These are phyloP conservation scores for Vitis hybrid DNA, from an alignment of 177 flowering plant genomes.

Conservation along the genomic window DNA sequence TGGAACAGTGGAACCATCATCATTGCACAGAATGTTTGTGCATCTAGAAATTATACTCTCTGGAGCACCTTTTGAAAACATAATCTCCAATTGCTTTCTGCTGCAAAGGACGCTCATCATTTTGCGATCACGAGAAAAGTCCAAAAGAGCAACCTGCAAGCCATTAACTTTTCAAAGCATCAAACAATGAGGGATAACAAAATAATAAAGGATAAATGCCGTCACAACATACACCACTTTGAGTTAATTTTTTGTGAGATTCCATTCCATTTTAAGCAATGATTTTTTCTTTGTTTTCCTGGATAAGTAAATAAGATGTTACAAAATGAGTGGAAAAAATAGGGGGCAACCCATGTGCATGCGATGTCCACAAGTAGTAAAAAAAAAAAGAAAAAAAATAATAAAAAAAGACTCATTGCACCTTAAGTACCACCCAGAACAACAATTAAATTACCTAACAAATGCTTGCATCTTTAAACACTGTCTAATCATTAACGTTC, in stretches of 20 bases:
- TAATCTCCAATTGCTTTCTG: conserved; percentile 66
- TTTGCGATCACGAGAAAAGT: conserved; percentile 97
- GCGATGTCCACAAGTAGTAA: too few relatives aligned
- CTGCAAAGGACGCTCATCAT: conserved; percentile 98
- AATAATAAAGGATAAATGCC: background rate
- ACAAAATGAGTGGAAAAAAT: background rate
- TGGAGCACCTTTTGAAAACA: conserved; percentile 99
- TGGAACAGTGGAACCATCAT: conserved; percentile 79
- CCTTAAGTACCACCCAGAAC: too few relatives aligned
- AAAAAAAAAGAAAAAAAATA: too few relatives aligned
- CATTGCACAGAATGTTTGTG: conserved; percentile 78
- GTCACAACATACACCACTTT: background rate
- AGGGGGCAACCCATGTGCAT: too few relatives aligned
- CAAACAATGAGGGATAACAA: background rate
- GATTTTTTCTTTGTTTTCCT: too few relatives aligned
- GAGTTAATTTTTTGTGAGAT: background rate
- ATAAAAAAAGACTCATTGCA: too few relatives aligned
- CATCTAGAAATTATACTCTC: conserved; percentile 92
- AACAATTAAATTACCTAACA: too few relatives aligned
- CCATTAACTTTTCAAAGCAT: background rate
- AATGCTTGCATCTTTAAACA: too few relatives aligned
- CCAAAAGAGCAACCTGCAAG: conserved; percentile 74
- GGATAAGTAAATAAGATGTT: background rate
- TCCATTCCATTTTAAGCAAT: too few relatives aligned
- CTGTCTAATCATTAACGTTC: too few relatives aligned